phyloP scores from a whole-genome alignment of 192 early-diverging fungal species.

The Backusella luteola region DNA sequence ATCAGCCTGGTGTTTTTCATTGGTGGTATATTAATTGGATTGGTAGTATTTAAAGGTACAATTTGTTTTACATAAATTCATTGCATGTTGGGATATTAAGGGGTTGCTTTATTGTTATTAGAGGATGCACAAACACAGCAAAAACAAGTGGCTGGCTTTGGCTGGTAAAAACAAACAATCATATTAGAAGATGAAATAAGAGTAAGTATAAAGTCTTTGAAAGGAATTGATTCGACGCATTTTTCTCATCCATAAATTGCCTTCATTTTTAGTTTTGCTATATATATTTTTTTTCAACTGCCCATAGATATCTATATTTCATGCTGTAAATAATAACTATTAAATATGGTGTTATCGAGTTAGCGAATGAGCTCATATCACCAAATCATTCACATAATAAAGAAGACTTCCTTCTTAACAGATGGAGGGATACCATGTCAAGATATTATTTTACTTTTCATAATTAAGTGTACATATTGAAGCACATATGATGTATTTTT shows the following conservation, averaged over 20 bases:
- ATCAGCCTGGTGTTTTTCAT: conserved; percentile 81
- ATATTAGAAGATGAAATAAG: not conserved
- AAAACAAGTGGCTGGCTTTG: conserved; percentile 32
- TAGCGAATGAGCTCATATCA: not conserved
- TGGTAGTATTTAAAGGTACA: conserved; percentile 77
- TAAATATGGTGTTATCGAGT: too few relatives aligned
- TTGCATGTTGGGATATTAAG: not conserved
- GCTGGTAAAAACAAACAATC: conserved; percentile 19
- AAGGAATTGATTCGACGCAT: not conserved
- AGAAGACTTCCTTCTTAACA: not conserved
- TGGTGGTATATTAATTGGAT: conserved; percentile 74
- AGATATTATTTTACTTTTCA: not conserved
- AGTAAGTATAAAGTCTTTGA: not conserved
- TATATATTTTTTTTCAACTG: not conserved
- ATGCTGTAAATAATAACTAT: not conserved
- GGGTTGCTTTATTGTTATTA: not conserved
- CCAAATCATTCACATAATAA: not conserved
- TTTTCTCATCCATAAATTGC: not conserved
- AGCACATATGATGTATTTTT: not conserved
- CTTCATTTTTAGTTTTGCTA: not conserved
- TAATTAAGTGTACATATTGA: not conserved
- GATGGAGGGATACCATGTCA: not conserved
- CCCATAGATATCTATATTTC: not conserved
- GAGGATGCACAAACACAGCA: conserved; percentile 31
- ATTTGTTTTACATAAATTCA: not conserved